Conservation (phyloP, 768 basidiomycete genomes). For the Megacollybia marginata region DNA sequence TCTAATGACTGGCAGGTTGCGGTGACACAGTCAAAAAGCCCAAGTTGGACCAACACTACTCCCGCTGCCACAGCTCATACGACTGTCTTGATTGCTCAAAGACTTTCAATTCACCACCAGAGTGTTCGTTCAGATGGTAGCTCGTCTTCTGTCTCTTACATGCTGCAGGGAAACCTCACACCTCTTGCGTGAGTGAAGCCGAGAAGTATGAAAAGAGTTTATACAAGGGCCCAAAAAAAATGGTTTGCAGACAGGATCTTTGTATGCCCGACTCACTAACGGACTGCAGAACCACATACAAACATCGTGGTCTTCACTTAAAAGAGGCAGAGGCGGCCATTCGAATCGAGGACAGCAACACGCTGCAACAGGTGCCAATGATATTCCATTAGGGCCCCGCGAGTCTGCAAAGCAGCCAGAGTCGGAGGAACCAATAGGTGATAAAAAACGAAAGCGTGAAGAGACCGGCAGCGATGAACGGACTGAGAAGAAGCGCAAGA, state of each 20-base stretch:
- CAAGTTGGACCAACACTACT: slow-evolving; percentile 76
- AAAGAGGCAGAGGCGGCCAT: slow-evolving; percentile 24
- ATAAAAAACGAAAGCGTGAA: slow-evolving; percentile 18
- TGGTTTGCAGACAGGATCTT: slow-evolving; percentile 14
- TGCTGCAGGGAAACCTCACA: slow-evolving; percentile 74
- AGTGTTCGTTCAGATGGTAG: no score
- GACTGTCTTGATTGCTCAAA: slow-evolving; percentile 88
- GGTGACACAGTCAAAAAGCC: slow-evolving; percentile 90
- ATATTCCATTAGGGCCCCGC: slow-evolving; percentile 56
- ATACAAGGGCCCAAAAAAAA: slow-evolving; percentile 71
- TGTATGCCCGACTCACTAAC: neutral
- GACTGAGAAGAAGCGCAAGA: no score
- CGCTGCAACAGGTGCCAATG: slow-evolving; percentile 57
- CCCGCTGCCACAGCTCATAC: slow-evolving; percentile 56
- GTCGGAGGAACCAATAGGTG: slow-evolving; percentile 19
- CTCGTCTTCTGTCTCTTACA: no score
- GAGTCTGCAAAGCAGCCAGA: slow-evolving; percentile 25
- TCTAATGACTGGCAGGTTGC: slow-evolving; percentile 42
- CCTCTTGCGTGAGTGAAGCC: slow-evolving; percentile 81
- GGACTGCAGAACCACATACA: neutral
- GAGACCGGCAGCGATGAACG: neutral
- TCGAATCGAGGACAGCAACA: slow-evolving; percentile 20
- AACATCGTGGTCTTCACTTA: slow-evolving; percentile 16
- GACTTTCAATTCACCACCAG: slow-evolving; percentile 59
- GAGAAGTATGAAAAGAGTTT: slow-evolving; percentile 88